Percentiles rank a stretch among this genome's conserved stretches.
Conservation (phyloP, 495 filamentous ascomycete species). For the Articulospora tetracladia region DNA sequence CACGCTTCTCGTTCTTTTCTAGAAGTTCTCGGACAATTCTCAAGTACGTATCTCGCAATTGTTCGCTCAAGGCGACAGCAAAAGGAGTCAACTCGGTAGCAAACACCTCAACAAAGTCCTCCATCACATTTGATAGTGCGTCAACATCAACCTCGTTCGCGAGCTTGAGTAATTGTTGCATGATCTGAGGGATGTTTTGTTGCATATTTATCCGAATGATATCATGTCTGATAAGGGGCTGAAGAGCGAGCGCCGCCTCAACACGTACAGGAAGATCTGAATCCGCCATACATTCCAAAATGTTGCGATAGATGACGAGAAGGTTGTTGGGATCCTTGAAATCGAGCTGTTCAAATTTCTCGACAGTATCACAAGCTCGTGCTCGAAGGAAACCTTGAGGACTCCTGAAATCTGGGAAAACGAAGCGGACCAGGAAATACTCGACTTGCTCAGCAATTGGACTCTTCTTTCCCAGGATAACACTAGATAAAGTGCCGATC, state of each 20-base stretch:
- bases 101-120: conserved; percentile 98
- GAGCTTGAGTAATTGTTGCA: conserved; percentile 96
- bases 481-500: conserved; percentile 91
- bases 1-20: conserved; percentile 71
- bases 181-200: conserved; percentile 97
- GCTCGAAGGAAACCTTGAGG: conserved; percentile 90
- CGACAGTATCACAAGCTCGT: conserved; percentile 91
- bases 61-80: conserved; percentile 95
- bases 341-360: conserved; percentile 94
- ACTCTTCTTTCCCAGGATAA: conserved; percentile 96
- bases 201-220: conserved; percentile 92
- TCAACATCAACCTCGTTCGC: conserved; percentile 96
- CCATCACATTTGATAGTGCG: conserved; percentile 97
- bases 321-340: conserved; percentile 95
- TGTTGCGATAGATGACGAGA: conserved; percentile 92
- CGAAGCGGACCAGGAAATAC: conserved; percentile 96
- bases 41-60: conserved; percentile 93
- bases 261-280: conserved; percentile 86
- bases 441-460: conserved; percentile 98
- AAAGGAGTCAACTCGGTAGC: conserved; percentile 93
- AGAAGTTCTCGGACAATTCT: conserved; percentile 89
- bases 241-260: conserved; percentile 88
- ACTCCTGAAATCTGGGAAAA: conserved; percentile 96
- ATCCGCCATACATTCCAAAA: conserved; percentile 95
- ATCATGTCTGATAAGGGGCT: conserved; percentile 93